phyloP scores from a whole-genome alignment of 2,329 filamentous ascomycete genomes.

The Arthrobotrys pseudoclavata region DNA sequence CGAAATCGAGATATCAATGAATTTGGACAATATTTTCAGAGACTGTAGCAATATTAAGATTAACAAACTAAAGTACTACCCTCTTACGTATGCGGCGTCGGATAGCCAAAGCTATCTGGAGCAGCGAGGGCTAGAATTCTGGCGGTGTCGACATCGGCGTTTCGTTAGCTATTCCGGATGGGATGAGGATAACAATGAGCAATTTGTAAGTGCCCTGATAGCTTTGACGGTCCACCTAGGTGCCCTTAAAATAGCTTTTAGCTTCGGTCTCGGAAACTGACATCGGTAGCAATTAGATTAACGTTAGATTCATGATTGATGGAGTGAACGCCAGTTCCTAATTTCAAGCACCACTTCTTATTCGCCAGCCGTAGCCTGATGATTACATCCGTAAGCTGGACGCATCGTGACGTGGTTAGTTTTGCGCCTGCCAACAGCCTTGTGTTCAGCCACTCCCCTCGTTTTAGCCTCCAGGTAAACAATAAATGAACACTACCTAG shows the following conservation, averaged over 20 bases:
- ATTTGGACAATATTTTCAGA: not conserved
- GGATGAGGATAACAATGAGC: slow-evolving; percentile 2
- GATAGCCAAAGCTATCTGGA: not conserved
- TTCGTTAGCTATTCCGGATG: slow-evolving; percentile 3
- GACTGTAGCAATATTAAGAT: not conserved
- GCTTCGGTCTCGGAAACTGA: not conserved
- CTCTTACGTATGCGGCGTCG: not conserved
- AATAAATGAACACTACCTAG: too few species aligned
- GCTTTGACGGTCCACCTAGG: too few species aligned
- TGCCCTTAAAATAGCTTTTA: too few species aligned
- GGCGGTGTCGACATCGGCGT: not conserved
- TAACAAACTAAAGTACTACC: not conserved
- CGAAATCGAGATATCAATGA: not conserved
- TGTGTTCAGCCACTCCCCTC: too few species aligned
- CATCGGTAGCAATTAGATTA: not conserved
- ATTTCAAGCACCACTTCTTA: too few species aligned
- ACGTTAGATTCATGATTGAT: slow-evolving; percentile 15
- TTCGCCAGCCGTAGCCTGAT: too few species aligned
- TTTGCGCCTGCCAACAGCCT: too few species aligned
- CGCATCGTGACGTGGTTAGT: too few species aligned
- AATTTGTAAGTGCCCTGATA: not conserved
- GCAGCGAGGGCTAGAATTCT: not conserved
- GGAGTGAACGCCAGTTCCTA: too few species aligned
- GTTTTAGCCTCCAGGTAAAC: too few species aligned
- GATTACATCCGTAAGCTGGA: too few species aligned